phyloP scores from a whole-genome alignment of 768 basidiomycete species.

The Lactifluus echinatus region DNA sequence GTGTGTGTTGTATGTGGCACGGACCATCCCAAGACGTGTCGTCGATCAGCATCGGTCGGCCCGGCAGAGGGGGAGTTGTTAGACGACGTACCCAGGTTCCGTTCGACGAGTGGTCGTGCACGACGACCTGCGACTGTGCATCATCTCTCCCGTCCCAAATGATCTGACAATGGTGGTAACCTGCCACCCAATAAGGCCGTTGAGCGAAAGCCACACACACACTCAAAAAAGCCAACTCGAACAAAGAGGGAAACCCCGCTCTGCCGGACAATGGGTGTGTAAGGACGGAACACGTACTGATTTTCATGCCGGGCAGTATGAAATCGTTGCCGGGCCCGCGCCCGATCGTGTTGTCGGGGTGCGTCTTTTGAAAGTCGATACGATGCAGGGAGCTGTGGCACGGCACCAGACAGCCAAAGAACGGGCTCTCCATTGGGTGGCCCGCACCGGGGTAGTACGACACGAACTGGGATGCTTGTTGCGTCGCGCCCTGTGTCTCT shows the following conservation, averaged over 20 bases:
- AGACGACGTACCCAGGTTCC: constrained; percentile 50
- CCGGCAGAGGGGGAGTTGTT: neutral
- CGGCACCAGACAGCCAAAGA: constrained; percentile 15
- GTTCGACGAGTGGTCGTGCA: constrained; percentile 58
- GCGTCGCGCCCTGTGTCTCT: constrained; percentile 17
- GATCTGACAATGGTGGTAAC: constrained; percentile 49
- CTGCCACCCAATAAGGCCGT: constrained; percentile 22
- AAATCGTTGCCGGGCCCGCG: constrained; percentile 34
- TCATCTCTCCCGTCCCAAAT: constrained; percentile 48
- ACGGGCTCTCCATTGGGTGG: constrained; percentile 10
- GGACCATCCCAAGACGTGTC: no score
- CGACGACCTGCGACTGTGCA: constrained; percentile 35
- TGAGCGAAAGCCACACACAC: constrained; percentile 21
- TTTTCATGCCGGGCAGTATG: constrained; percentile 59
- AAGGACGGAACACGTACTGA: constrained; percentile 41
- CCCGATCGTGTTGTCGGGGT: constrained; percentile 3
- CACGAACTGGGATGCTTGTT: constrained; percentile 13
- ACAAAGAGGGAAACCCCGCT: constrained; percentile 14
- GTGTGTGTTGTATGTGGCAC: no score
- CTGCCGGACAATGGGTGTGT: neutral
- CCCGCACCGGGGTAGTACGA: neutral
- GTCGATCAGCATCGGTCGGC: no score
- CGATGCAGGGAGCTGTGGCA: constrained; percentile 6
- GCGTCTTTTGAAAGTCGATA: constrained; percentile 15
- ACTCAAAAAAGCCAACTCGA: neutral